These are phyloP conservation scores for Globisporangium lucens DNA, from an alignment of 352 stramenopile species.

Conservation along the genomic window DNA sequence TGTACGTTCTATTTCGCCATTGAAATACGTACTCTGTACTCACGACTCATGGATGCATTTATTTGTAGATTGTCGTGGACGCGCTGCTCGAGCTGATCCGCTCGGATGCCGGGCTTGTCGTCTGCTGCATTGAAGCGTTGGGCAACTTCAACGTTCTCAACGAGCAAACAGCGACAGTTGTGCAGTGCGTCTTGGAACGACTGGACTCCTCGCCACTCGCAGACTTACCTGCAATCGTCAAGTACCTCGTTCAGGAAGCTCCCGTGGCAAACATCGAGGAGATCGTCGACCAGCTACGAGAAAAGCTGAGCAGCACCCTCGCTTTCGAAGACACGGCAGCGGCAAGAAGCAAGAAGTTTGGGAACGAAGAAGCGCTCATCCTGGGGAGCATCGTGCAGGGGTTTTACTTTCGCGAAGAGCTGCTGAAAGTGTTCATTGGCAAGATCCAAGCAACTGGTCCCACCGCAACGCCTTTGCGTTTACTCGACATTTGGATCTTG, in stretches of 20 bases:
- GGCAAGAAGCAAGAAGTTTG: not conserved
- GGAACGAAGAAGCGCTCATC: slow-evolving; percentile 49
- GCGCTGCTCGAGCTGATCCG: slow-evolving; percentile 53
- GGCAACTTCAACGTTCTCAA: slow-evolving; percentile 58
- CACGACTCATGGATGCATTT: not conserved
- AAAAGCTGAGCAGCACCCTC: slow-evolving; percentile 49
- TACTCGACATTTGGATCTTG: slow-evolving; percentile 55
- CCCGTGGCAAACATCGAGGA: slow-evolving; percentile 30
- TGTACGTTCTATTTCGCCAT: not conserved
- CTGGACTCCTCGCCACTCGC: slow-evolving; percentile 43
- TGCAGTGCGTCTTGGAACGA: slow-evolving; percentile 43
- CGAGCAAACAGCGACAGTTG: slow-evolving; percentile 35
- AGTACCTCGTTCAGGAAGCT: slow-evolving; percentile 57
- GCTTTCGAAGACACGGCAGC: slow-evolving; percentile 18
- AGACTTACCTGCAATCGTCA: slow-evolving; percentile 56
- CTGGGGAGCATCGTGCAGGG: slow-evolving; percentile 47
- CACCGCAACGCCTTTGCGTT: slow-evolving; percentile 16
- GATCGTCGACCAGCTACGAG: slow-evolving; percentile 37
- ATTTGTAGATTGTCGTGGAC: slow-evolving; percentile 37
- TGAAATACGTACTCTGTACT: not conserved
- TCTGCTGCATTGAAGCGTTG: slow-evolving; percentile 57
- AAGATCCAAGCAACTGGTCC: slow-evolving; percentile 19
- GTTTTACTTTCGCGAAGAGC: slow-evolving; percentile 49
- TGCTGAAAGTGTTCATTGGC: slow-evolving; percentile 41
- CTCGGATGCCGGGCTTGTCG: slow-evolving; percentile 41